Percentiles rank a stretch among this genome's conserved stretches.
Conservation (phyloP, 2,329 filamentous ascomycete genomes). For the Fusarium multiceps region DNA sequence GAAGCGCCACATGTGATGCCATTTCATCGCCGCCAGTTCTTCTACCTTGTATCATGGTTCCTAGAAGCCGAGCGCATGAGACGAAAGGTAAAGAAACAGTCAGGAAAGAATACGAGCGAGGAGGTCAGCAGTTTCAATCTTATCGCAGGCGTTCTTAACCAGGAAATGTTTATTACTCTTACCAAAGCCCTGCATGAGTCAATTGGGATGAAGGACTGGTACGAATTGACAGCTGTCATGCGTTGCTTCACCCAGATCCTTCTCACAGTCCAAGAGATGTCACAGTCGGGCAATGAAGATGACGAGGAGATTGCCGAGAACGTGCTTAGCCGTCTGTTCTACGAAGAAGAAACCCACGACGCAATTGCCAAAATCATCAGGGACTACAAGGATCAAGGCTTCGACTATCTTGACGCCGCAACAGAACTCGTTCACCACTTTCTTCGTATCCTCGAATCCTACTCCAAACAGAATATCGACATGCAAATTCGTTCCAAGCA, state of each 20-base stretch:
- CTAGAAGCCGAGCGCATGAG: conserved; percentile 84
- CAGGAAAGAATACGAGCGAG: conserved; percentile 58
- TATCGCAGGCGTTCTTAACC: conserved; percentile 88
- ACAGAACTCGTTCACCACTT: conserved; percentile 95
- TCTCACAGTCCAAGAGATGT: conserved; percentile 92
- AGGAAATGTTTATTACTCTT: conserved; percentile 92
- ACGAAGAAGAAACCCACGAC: conserved; percentile 95
- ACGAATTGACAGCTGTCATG: conserved; percentile 87
- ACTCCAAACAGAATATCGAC: conserved; percentile 94
- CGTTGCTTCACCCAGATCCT: conserved; percentile 95
- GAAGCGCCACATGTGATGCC: conserved; percentile 84
- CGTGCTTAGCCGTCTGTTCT: conserved; percentile 96
- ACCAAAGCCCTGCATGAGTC: conserved; percentile 84
- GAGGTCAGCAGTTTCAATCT: conserved; percentile 83
- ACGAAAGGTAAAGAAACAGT: conserved; percentile 67
- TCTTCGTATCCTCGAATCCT: conserved; percentile 88
- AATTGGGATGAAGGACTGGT: conserved; percentile 87
- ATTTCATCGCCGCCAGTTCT: conserved; percentile 85
- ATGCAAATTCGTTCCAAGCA: conserved; percentile 90
- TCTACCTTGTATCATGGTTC: conserved; percentile 94
- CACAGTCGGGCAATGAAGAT: conserved; percentile 84
- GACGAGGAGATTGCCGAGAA: conserved; percentile 98
- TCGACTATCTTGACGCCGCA: conserved; percentile 90
- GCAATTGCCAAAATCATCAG: conserved; percentile 81
- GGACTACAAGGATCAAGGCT: conserved; percentile 92